Evolutionary conservation across 2,329 filamentous ascomycete species (phyloP).

Genomic region (Sporothrix schenckii): DNA sequence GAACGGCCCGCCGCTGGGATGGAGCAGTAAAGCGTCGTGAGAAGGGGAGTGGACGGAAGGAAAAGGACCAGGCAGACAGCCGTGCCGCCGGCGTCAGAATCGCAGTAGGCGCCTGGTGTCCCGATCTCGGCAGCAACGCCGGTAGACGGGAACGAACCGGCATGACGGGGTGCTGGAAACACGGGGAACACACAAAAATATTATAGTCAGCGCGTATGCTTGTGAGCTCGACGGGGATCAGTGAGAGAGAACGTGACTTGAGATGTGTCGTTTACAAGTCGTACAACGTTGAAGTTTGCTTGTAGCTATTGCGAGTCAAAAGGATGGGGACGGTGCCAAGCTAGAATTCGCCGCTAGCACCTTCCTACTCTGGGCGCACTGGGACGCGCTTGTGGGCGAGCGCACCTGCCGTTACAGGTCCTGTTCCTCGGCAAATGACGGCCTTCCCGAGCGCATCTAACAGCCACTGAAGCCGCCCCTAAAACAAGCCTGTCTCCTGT

Average conservation of each 20-base stretch:
- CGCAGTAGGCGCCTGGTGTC: not conserved
- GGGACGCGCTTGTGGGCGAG: too few species aligned
- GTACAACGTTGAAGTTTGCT: not conserved
- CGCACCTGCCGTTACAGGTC: not conserved
- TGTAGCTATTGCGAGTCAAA: not conserved
- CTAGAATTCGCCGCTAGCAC: constrained; percentile 7
- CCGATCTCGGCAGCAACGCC: constrained; percentile 2
- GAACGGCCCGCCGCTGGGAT: not conserved
- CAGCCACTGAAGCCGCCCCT: not conserved
- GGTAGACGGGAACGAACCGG: constrained; percentile 18
- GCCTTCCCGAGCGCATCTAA: not conserved
- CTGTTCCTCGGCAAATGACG: constrained; percentile 7
- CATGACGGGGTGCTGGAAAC: not conserved
- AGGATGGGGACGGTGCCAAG: not conserved
- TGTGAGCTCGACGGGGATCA: not conserved
- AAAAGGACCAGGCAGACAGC: not conserved
- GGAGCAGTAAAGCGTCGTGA: not conserved
- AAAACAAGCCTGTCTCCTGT: not conserved
- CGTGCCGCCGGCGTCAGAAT: not conserved
- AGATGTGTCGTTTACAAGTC: not conserved
- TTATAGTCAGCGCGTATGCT: not conserved
- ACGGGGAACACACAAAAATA: not conserved
- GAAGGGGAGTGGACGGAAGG: not conserved
- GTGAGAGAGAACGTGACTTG: not conserved
- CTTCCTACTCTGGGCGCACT: not conserved